phyloP scores from a whole-genome alignment of 352 stramenopile species.

The Phytophthora kernoviae region DNA sequence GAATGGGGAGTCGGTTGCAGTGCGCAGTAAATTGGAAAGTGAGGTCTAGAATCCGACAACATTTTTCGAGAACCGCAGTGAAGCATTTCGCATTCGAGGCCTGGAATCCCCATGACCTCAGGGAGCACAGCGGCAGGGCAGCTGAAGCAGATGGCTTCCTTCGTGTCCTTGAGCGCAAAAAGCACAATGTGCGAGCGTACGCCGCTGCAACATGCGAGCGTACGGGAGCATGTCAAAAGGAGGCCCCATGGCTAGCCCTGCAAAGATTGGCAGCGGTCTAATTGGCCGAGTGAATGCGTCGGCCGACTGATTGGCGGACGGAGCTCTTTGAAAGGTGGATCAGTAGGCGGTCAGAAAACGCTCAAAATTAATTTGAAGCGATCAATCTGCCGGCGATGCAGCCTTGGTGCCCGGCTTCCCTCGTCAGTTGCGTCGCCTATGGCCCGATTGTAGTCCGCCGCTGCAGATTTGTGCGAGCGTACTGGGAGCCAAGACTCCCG shows the following conservation, averaged over 20 bases:
- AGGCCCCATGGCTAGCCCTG: no score
- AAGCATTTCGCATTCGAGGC: not conserved
- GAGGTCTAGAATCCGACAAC: not conserved
- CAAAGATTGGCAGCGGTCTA: not conserved
- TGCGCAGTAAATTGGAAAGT: not conserved
- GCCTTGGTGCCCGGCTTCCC: no score
- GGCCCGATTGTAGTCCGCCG: no score
- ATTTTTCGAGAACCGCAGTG: not conserved
- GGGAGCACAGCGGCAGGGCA: not conserved
- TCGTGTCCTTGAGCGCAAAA: not conserved
- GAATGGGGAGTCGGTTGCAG: not conserved
- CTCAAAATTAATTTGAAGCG: no score
- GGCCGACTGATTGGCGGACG: no score
- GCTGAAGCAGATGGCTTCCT: not conserved
- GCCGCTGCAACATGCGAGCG: not conserved
- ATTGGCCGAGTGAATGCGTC: no score
- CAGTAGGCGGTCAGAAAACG: no score
- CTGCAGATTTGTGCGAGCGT: no score
- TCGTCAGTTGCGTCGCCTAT: no score
- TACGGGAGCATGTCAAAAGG: not conserved
- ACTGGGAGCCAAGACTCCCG: no score
- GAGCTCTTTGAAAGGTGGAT: no score
- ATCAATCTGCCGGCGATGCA: no score
- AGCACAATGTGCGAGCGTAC: conserved; percentile 1
- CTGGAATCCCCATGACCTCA: not conserved